Conservation (phyloP, 1,284 basidiomycete genomes). For the Cerioporus squamosus region DNA sequence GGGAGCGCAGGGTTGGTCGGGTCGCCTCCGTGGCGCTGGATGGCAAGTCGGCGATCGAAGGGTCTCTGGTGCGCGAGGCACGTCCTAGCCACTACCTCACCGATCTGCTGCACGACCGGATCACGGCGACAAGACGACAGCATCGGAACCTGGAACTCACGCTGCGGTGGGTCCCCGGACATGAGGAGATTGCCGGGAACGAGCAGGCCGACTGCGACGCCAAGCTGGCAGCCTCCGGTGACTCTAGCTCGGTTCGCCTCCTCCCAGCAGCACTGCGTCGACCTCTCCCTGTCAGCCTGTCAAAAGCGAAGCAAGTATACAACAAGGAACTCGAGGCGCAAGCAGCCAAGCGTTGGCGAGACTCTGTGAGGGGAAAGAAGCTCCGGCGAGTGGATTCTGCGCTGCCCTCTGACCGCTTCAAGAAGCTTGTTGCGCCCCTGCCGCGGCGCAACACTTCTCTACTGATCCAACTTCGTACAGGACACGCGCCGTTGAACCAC, state of each 20-base stretch:
- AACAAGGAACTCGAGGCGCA: not conserved
- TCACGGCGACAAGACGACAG: not conserved
- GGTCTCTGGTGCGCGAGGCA: not conserved
- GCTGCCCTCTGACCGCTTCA: slow-evolving; percentile 13
- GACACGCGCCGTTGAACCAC: slow-evolving; percentile 31
- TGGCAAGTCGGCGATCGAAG: not conserved
- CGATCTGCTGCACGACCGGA: not conserved
- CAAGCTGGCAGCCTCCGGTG: slow-evolving; percentile 2
- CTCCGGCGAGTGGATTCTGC: slow-evolving; percentile 7
- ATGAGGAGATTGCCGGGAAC: slow-evolving; percentile 3
- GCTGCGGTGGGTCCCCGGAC: slow-evolving; percentile 7
- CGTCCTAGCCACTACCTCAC: not conserved
- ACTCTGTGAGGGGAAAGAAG: not conserved
- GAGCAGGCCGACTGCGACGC: slow-evolving; percentile 3
- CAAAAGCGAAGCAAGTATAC: not conserved
- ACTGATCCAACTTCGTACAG: slow-evolving; percentile 36
- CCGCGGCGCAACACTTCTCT: slow-evolving; percentile 20
- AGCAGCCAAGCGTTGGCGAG: not conserved
- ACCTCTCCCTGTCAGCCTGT: slow-evolving; percentile 11
- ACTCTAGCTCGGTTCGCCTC: not conserved
- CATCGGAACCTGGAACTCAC: not conserved
- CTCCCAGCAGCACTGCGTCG: slow-evolving; percentile 13
- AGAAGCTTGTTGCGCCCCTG: not conserved
- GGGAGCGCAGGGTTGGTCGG: not conserved
- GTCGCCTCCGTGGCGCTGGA: not conserved